Evolutionary conservation across 78 protist genomes (phyloP).

Genomic region (Dictyostelium discoideum): DNA sequence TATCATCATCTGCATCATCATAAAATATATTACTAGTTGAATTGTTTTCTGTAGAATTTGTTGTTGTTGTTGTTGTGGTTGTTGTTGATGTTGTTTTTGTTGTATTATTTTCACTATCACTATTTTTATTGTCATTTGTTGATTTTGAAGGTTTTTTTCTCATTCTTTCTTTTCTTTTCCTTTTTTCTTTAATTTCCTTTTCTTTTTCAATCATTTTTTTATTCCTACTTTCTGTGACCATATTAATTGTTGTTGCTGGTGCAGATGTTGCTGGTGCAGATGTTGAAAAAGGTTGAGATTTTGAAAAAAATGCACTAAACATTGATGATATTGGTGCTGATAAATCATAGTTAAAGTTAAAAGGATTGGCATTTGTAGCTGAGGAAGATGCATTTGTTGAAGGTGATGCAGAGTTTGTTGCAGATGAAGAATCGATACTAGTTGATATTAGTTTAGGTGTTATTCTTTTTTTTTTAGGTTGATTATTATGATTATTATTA

Average conservation of each 20-base stretch:
- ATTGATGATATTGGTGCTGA: conserved; percentile 26
- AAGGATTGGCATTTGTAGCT: neutral
- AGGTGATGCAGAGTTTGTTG: neutral
- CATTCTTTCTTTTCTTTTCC: conserved; percentile 12
- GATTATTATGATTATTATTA: neutral
- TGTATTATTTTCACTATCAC: neutral
- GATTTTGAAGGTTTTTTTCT: neutral
- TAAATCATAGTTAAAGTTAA: conserved; percentile 44
- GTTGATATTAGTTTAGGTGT: neutral
- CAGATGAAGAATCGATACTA: neutral
- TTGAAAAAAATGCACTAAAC: conserved; percentile 17
- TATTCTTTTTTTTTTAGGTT: neutral
- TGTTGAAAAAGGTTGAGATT: neutral
- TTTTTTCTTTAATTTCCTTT: neutral
- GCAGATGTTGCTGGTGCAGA: neutral
- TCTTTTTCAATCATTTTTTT: neutral
- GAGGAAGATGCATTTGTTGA: neutral
- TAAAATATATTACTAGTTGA: neutral
- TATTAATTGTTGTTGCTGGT: neutral
- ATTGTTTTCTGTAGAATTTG: neutral
- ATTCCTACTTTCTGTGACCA: neutral
- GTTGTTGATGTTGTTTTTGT: too few relatives aligned
- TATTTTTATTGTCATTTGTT: neutral
- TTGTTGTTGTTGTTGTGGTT: neutral
- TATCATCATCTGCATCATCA: conserved; percentile 14